These are phyloP conservation scores for Hortaea werneckii DNA, from an alignment of 2,329 filamentous ascomycete genomes.

Conservation along the genomic window DNA sequence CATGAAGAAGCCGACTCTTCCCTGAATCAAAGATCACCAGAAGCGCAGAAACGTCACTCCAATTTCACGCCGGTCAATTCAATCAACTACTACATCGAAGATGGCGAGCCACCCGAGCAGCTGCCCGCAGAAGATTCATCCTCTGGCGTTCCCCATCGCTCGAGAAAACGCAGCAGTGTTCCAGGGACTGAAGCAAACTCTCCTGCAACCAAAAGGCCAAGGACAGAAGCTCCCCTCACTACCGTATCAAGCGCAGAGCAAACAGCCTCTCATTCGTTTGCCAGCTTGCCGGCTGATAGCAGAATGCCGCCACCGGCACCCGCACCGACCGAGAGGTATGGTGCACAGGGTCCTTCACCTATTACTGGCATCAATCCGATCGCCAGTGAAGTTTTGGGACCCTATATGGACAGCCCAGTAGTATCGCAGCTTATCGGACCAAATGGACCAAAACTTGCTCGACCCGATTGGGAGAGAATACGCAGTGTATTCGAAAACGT, in stretches of 20 bases:
- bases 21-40: not conserved
- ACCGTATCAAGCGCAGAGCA: not conserved
- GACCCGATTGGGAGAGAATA: not conserved
- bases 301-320: not conserved
- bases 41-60: not conserved
- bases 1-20: not conserved
- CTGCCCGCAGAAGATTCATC: not conserved
- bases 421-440: not conserved
- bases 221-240: not conserved
- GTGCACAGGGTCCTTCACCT: not conserved
- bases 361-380: not conserved
- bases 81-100: not conserved
- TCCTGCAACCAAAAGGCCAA: not conserved
- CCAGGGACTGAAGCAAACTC: not conserved
- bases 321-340: not conserved
- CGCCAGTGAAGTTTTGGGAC: not conserved
- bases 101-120: not conserved
- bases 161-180: not conserved
- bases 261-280: no score
- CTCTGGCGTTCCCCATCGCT: not conserved
- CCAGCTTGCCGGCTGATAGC: no score
- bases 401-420: not conserved
- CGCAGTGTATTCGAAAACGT: not conserved
- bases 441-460: not conserved
- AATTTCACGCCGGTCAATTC: not conserved